These are phyloP conservation scores for Plasmodium vivax DNA, from an alignment of 169 alveolate species.

Conservation along the genomic window DNA sequence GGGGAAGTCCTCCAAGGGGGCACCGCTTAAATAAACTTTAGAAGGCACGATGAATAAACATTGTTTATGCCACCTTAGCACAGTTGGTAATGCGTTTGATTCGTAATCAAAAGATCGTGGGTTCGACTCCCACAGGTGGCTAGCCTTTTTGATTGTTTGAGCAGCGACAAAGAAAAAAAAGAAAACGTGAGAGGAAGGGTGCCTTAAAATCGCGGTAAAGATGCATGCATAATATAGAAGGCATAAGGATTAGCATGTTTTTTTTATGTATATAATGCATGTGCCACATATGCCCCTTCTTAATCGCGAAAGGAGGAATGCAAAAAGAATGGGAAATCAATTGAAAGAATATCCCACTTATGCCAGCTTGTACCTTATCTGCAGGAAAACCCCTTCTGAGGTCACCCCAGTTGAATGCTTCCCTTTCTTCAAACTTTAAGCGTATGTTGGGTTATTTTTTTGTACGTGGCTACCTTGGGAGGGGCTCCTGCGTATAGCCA, in stretches of 20 bases:
- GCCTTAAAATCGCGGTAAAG: neutral
- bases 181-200: neutral
- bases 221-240: neutral
- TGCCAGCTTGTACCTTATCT: neutral
- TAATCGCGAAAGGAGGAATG: neutral
- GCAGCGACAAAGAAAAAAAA: neutral
- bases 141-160: neutral
- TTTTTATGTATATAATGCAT: too few relatives aligned
- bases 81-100: slow-evolving; percentile 90
- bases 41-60: neutral
- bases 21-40: neutral
- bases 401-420: neutral
- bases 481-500: neutral
- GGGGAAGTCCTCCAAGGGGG: neutral
- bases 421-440: neutral
- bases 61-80: slow-evolving; percentile 86
- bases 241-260: too few relatives aligned
- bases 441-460: neutral
- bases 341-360: neutral
- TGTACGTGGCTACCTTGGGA: neutral
- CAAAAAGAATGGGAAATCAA: neutral
- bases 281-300: neutral
- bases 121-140: slow-evolving; percentile 91
- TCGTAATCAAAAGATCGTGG: slow-evolving; percentile 91
- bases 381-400: neutral